Conservation (phyloP, 768 basidiomycete species). For the Hysterangium stoloniferum region DNA sequence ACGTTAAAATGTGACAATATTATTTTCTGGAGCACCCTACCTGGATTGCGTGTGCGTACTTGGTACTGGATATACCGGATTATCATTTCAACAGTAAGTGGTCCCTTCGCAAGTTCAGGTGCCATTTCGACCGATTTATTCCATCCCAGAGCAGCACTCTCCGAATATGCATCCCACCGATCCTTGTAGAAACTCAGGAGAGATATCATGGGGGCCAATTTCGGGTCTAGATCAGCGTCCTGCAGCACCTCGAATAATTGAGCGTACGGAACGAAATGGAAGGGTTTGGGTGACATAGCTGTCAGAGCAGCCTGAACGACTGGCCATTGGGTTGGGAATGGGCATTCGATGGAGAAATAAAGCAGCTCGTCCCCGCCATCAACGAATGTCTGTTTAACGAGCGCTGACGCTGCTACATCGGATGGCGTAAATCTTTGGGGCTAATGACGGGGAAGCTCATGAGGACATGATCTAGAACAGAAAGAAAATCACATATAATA, state of each 20-base stretch:
- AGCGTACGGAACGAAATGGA: too few relatives aligned
- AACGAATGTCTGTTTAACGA: neutral
- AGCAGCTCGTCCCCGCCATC: neutral
- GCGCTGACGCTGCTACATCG: neutral
- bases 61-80: neutral
- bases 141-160: neutral
- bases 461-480: too few relatives aligned
- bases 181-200: neutral
- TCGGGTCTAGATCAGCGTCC: too few relatives aligned
- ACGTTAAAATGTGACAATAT: too few relatives aligned
- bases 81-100: neutral
- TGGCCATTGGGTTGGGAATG: neutral
- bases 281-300: neutral
- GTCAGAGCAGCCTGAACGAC: neutral
- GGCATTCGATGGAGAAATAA: neutral
- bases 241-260: too few relatives aligned
- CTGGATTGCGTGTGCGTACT: too few relatives aligned
- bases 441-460: too few relatives aligned
- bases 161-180: neutral
- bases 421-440: neutral
- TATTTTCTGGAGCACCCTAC: too few relatives aligned
- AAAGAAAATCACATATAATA: neutral
- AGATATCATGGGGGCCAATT: neutral
- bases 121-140: neutral
- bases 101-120: neutral